Evolutionary conservation across 1,284 basidiomycete genomes (phyloP), one percentile per base, ranked within the genome.

Genomic region (Puccinia triticina): DNA sequence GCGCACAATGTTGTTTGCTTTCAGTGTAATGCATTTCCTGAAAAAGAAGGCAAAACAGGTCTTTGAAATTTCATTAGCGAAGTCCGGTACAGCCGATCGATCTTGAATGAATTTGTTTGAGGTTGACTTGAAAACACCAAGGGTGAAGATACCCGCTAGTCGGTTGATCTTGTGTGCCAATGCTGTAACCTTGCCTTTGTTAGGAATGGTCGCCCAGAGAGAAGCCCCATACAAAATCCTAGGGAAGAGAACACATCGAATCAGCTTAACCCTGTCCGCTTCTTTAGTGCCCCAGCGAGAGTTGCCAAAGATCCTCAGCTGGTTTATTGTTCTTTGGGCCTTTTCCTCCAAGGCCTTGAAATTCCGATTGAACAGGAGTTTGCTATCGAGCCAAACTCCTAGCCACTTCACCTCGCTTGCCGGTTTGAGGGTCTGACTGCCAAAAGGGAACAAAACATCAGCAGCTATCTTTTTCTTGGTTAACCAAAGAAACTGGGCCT

Each of bases 401-500:
- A 57, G 26, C 55, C 55, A 57, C 10, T 40, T 67, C 2, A 40
- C 40, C 4, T 40, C 64, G n/a, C n/a, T n/a, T n/a, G n/a, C n/a
- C n/a, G n/a, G n/a, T n/a, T n/a, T n/a, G n/a, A n/a, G n/a, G n/a
- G n/a, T n/a, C n/a, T n/a, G n/a, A n/a, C n/a, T n/a, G n/a, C 2
- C 2, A 18, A 2, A 37, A 26, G 0, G 64, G 34, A 1, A 11
- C 5, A 23, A 67, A n/a, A n/a, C n/a, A n/a, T n/a, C n/a, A n/a
- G n/a, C n/a, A n/a, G n/a, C n/a, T n/a, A n/a, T n/a, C n/a, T n/a
- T n/a, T n/a, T n/a, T n/a, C n/a, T 23, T 59, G 43, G 75, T 43
- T n/a, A 77, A 26, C 43, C 61, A 64, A 16, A 77, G 32, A 11
- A 77, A 66, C 26, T 77, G 74, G 0, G 75, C 57, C 43, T 75